Evolutionary conservation across 2,329 filamentous ascomycete species (phyloP).

Genomic region (Fusarium anguioides): DNA sequence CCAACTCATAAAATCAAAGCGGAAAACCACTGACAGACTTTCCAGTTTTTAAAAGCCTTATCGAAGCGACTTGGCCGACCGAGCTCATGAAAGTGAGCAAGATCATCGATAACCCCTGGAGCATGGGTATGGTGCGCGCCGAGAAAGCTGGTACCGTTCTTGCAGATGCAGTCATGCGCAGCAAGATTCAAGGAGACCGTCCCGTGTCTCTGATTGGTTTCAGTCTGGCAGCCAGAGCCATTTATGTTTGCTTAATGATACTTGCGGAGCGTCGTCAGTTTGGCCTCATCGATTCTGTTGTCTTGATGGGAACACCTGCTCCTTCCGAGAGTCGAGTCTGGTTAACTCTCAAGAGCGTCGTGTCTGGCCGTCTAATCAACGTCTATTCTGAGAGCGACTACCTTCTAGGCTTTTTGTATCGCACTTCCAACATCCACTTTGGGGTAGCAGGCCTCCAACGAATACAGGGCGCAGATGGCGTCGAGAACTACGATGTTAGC

Average conservation of each 20-base stretch:
- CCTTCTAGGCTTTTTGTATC: slow-evolving; percentile 87
- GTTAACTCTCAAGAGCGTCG: slow-evolving; percentile 80
- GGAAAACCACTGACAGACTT: background rate
- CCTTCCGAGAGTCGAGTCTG: slow-evolving; percentile 79
- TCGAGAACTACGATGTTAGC: slow-evolving; percentile 76
- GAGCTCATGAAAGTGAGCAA: slow-evolving; percentile 74
- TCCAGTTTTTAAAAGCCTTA: slow-evolving; percentile 66
- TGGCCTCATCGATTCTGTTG: slow-evolving; percentile 85
- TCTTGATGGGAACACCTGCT: slow-evolving; percentile 85
- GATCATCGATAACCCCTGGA: slow-evolving; percentile 85
- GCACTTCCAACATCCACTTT: slow-evolving; percentile 82
- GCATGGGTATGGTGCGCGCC: slow-evolving; percentile 77
- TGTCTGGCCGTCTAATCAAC: slow-evolving; percentile 87
- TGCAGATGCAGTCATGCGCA: slow-evolving; percentile 82
- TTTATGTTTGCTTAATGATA: slow-evolving; percentile 84
- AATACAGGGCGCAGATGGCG: slow-evolving; percentile 71
- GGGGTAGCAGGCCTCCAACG: slow-evolving; percentile 87
- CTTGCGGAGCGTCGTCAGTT: slow-evolving; percentile 86
- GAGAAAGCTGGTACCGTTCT: slow-evolving; percentile 79
- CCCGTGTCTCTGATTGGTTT: slow-evolving; percentile 85
- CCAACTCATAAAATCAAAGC: background rate
- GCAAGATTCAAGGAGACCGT: slow-evolving; percentile 82
- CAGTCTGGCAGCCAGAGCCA: slow-evolving; percentile 82
- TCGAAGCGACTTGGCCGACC: slow-evolving; percentile 70
- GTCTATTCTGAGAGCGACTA: slow-evolving; percentile 90